These are phyloP conservation scores for Ogataea dorogensis DNA, from an alignment of 805 yeast species.

Conservation along the genomic window DNA sequence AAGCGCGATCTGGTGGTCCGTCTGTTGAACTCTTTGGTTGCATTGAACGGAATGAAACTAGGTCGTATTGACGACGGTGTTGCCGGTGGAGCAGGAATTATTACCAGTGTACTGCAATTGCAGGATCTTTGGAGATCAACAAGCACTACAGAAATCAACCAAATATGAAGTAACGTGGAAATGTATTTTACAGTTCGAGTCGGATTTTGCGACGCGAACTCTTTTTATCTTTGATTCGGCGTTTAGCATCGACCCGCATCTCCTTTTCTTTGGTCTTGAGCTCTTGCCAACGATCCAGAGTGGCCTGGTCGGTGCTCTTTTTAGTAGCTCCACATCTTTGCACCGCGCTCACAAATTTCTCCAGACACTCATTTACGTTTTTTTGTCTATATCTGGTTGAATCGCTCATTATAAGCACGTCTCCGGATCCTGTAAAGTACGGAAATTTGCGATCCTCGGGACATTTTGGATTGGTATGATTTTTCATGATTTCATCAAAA, in stretches of 20 bases:
- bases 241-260: slow-evolving; percentile 22
- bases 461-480: slow-evolving; percentile 17
- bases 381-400: slow-evolving; percentile 41
- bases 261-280: slow-evolving; percentile 25
- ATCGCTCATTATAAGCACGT: slow-evolving; percentile 26
- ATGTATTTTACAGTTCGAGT: slow-evolving; percentile 13
- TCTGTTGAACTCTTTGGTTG: slow-evolving; percentile 69
- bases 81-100: slow-evolving; percentile 79
- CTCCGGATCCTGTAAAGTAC: slow-evolving; percentile 30
- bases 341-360: slow-evolving; percentile 43
- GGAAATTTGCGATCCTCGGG: slow-evolving; percentile 24
- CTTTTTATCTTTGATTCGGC: slow-evolving; percentile 26
- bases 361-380: slow-evolving; percentile 46
- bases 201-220: slow-evolving; percentile 17
- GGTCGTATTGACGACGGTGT: slow-evolving; percentile 71
- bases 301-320: slow-evolving; percentile 40
- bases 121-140: slow-evolving; percentile 65
- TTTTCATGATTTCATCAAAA: slow-evolving; percentile 33
- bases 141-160: slow-evolving; percentile 13
- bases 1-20: slow-evolving; percentile 74
- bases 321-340: slow-evolving; percentile 37
- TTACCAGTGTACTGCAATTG: slow-evolving; percentile 77
- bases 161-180: slow-evolving; percentile 7
- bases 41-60: slow-evolving; percentile 62
- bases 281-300: slow-evolving; percentile 42